Evolutionary conservation across 2,329 filamentous ascomycete species (phyloP).

Genomic region (Hypoxylon sp.): DNA sequence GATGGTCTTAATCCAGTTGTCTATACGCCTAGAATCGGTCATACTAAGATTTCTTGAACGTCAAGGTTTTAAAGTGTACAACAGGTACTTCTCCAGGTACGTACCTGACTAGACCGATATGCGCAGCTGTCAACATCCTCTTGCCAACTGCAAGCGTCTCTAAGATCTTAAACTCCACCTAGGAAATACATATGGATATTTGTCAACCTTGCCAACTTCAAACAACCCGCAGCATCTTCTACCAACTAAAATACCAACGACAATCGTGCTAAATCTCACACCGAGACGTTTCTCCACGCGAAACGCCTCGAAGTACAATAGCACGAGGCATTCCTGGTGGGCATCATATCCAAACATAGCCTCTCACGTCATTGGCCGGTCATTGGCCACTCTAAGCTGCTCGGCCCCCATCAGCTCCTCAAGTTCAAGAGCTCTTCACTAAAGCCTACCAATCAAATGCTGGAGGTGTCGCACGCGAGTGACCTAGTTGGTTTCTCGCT

Average conservation of each 20-base stretch:
- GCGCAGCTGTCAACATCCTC: background rate
- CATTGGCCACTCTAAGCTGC: constrained; percentile 16
- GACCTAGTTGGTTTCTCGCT: constrained; percentile 10
- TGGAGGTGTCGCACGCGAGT: constrained; percentile 17
- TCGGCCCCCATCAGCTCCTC: constrained; percentile 26
- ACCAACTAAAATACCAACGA: constrained; percentile 1
- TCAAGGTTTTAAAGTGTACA: too few relatives aligned
- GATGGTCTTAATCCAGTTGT: background rate
- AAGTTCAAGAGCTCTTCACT: constrained; percentile 10
- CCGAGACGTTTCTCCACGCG: constrained; percentile 7
- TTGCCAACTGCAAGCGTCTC: background rate
- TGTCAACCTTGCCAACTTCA: background rate
- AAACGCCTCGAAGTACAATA: constrained; percentile 35
- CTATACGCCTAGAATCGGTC: constrained; percentile 5
- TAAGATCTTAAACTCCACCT: background rate
- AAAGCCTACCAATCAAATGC: constrained; percentile 30
- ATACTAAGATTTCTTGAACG: too few relatives aligned
- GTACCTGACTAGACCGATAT: background rate
- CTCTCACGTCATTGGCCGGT: constrained; percentile 23
- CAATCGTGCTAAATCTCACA: constrained; percentile 9
- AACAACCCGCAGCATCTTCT: background rate
- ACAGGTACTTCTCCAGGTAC: constrained; percentile 2
- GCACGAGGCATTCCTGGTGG: constrained; percentile 33
- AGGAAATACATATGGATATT: background rate
- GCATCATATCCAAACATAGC: constrained; percentile 13